These are phyloP conservation scores for Sarcodon aspratus DNA, from an alignment of 768 basidiomycete species.

Conservation along the genomic window DNA sequence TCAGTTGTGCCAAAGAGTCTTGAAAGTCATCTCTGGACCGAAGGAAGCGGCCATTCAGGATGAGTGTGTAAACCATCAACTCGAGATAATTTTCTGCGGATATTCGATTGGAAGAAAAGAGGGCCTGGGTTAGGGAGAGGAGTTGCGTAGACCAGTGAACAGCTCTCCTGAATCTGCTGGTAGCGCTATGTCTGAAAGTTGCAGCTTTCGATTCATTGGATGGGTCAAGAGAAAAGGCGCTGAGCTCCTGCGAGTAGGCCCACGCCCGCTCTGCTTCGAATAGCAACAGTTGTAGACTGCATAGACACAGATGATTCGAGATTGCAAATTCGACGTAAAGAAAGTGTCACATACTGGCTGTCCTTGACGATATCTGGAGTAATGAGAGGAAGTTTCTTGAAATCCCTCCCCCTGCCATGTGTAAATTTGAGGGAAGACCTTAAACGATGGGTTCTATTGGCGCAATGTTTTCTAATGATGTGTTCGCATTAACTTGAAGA, in stretches of 20 bases:
- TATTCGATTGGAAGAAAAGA: slow-evolving; percentile 41
- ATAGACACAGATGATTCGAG: slow-evolving; percentile 3
- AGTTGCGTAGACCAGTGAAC: slow-evolving; percentile 71
- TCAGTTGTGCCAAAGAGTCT: slow-evolving; percentile 62
- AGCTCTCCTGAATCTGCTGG: slow-evolving; percentile 70
- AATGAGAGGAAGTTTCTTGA: slow-evolving; percentile 70
- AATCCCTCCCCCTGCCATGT: slow-evolving; percentile 83
- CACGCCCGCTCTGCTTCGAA: slow-evolving; percentile 91
- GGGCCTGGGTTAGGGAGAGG: slow-evolving; percentile 58
- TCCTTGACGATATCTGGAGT: slow-evolving; percentile 64
- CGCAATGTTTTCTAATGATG: slow-evolving; percentile 73
- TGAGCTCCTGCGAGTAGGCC: slow-evolving; percentile 79
- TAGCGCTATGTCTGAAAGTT: slow-evolving; percentile 60
- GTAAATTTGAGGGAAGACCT: slow-evolving; percentile 77
- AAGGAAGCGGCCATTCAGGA: slow-evolving; percentile 75
- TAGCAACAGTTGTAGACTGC: slow-evolving; percentile 71
- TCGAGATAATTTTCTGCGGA: slow-evolving; percentile 54
- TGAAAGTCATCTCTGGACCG: slow-evolving; percentile 69
- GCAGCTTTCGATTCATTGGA: slow-evolving; percentile 38
- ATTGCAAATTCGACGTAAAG: background rate
- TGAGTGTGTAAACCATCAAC: slow-evolving; percentile 65
- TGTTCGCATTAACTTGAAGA: background rate
- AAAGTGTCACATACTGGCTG: slow-evolving; percentile 55
- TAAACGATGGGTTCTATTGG: slow-evolving; percentile 81
- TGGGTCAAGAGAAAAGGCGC: slow-evolving; percentile 36